These are phyloP conservation scores for Fagopyrum esculentum DNA, from an alignment of 148 eudicot species.

Conservation along the genomic window DNA sequence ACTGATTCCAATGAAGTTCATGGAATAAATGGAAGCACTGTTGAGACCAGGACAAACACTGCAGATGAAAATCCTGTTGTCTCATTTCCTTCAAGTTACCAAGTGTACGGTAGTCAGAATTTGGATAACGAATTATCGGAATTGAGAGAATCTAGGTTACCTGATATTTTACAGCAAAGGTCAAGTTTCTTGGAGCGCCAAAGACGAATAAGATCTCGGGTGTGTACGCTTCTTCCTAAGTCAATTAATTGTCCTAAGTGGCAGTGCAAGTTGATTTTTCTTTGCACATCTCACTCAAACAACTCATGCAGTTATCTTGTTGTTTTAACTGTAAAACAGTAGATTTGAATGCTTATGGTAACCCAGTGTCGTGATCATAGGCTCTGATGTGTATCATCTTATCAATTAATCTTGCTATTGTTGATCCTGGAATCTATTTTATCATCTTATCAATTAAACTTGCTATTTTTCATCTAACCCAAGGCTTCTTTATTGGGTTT, in stretches of 20 bases:
- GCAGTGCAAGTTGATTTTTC: not conserved
- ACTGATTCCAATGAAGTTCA: conserved; percentile 20
- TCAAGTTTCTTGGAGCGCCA: conserved; percentile 88
- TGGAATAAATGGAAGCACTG: conserved; percentile 17
- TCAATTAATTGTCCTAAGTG: not conserved
- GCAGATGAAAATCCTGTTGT: conserved; percentile 35
- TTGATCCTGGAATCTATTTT: not conserved
- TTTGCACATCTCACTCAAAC: not conserved
- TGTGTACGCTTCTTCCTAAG: conserved; percentile 22
- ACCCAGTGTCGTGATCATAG: not conserved
- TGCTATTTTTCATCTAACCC: not conserved
- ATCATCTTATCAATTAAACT: not conserved
- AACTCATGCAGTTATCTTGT: not conserved
- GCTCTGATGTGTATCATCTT: not conserved
- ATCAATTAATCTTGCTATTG: not conserved
- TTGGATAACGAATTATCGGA: conserved; percentile 37
- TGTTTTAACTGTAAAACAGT: not conserved
- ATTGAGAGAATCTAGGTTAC: conserved; percentile 54
- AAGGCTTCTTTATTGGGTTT: not conserved
- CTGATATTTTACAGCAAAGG: conserved; percentile 64
- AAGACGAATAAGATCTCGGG: conserved; percentile 98
- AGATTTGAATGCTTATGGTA: not conserved
- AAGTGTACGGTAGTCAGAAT: conserved; percentile 32
- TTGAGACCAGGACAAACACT: conserved; percentile 22
- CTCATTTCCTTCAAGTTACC: conserved; percentile 37